Base-by-base conservation (phyloP, 768 basidiomycete species). In the Calocybe gangraenosa region DNA sequence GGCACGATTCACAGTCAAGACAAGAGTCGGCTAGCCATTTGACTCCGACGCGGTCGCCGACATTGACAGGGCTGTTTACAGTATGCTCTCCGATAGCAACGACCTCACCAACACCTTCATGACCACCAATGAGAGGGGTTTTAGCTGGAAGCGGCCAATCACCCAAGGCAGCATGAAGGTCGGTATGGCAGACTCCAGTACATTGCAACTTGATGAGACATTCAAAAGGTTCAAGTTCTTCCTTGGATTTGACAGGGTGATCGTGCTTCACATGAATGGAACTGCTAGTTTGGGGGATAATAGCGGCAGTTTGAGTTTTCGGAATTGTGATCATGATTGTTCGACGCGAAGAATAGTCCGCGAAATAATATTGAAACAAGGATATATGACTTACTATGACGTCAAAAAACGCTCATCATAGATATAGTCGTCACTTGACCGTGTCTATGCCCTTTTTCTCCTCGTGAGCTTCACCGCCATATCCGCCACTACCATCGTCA, bases 141-240 rank as follows among this genome's bases (percentile, higher is more conserved):
- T 70, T 76, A 25, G 79, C 70, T n/a, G 73, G 63, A 8, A 87
- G 46, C 0, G 92, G 92, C 92, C 92, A 93, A 59, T 93, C 92
- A 35, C 77, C 79, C 31, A 75, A 64, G 30, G 77, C 78, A 20
- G 83, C 83, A 55, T 92, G 90, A 11, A 89, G 73, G 57, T 92
- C 90, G 2, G 85, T 87, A 58, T 91, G 88, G 65, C 90, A 92
- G n/a, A 91, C 87, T 45, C 89, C 89, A 5, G 84, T 82, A 66
- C 78, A 83, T 28, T 75, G 71, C 58, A 92, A 70, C 64, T 86
- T 83, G 62, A 92, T 70, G 52, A 91, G 80, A 58, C 83, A 86
- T 64, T 88, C 81, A 37, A 82, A 82, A 0, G 82, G 82, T 0
- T 62, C 65, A 58, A 87, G 83, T 3, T 82, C 68, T 14, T 69